Evolutionary conservation across 2,329 filamentous ascomycete genomes (phyloP), one percentile per base, ranked within the genome.

Genomic region (Aureobasidium pullulans): DNA sequence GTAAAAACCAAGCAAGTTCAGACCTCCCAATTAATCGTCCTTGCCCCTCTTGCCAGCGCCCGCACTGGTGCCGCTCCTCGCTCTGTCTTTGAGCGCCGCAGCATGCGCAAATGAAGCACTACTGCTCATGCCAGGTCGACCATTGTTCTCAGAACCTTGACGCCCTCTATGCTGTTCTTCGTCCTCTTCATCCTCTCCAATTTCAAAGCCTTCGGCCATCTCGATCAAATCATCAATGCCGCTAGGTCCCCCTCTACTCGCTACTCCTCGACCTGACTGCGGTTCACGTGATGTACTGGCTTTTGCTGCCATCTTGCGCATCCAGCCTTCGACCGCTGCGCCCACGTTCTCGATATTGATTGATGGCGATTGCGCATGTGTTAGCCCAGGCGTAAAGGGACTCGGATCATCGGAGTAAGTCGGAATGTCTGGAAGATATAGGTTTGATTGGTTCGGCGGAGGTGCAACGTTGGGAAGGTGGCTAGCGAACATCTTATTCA

Each of bases 291-390:
- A 64, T 9, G 57, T 71, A 42, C 70, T 74, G 4, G 82, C 79
- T 68, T 86, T 86, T 6, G 81, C 78, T 61, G 90, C 90, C 39
- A 96, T 85, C 63, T 90, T 90, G 62, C 92, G 81, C 61, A 97
- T 79, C 91, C 94, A 99, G 1, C 86, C 88, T 74, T 97, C 94
- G 32, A 97, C 86, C 2, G 88, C 87, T 6, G 90, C 88, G 1
- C 92, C 91, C 9, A 96, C 86, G 63, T 92, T 89, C 67, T 96
- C 91, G 2, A 97, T 76, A 7, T 78, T 75, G 23, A 79, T 62
- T 16, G 71, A 69, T 65, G 43, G 62, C 56, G 36, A 56, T 59
- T 53, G 63, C n/a, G 54, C 54, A 48, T 57, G 54, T n/a, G 54
- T 57, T 2, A 57, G 54, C 6, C 54, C 54, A 6, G 54, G 54